Percentiles rank a stretch among this genome's conserved stretches.
phyloP scores from a whole-genome alignment of 179 eudicot species.

The Silene coronaria region DNA sequence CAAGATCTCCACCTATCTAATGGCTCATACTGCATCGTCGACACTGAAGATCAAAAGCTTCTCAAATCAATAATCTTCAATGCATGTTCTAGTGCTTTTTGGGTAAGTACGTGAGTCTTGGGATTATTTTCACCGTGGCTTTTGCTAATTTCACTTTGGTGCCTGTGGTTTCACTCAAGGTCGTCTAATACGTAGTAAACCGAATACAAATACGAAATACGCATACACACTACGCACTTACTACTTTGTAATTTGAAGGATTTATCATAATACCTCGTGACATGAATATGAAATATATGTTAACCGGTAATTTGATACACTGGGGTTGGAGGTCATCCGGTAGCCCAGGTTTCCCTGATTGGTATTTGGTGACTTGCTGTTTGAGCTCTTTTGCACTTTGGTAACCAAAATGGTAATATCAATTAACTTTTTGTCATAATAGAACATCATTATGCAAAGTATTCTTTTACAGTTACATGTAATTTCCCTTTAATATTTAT shows the following conservation, averaged over 20 bases:
- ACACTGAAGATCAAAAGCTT: constrained; percentile 46
- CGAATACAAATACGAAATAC: not conserved
- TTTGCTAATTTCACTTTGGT: not conserved
- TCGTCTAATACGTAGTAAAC: not conserved
- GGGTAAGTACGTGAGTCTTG: constrained; percentile 44
- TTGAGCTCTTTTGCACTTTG: no score
- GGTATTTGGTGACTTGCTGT: no score
- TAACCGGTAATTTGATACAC: no score
- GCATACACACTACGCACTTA: not conserved
- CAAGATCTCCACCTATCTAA: constrained; percentile 51
- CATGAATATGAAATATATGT: not conserved
- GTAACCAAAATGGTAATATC: no score
- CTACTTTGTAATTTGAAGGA: not conserved
- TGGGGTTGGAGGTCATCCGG: no score
- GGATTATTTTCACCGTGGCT: not conserved
- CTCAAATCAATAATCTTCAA: constrained; percentile 44
- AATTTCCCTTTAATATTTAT: no score
- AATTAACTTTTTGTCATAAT: no score
- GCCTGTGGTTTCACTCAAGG: not conserved
- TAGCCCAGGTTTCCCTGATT: no score
- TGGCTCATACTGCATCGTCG: constrained; percentile 32
- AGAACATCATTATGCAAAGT: no score
- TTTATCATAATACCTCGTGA: not conserved
- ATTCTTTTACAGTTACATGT: no score
- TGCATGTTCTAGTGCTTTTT: constrained; percentile 52